These are phyloP conservation scores for Tritrichomonas musculus DNA, from an alignment of 208 protist species.

Conservation along the genomic window DNA sequence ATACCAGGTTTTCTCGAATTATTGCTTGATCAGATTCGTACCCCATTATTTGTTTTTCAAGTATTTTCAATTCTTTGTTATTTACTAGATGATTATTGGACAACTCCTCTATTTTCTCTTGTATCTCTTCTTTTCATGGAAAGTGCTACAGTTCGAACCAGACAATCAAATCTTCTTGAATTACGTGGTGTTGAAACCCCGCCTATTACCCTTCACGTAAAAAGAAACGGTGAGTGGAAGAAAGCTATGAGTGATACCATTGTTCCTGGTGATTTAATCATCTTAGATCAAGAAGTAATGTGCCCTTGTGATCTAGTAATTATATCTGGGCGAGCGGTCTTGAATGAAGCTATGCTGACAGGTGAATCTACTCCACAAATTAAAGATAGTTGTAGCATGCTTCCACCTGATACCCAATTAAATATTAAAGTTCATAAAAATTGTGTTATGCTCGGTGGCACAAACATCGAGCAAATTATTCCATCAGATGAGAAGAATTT, in stretches of 20 bases:
- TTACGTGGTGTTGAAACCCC: neutral
- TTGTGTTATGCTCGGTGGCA: neutral
- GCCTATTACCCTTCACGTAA: neutral
- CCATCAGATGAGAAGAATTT: neutral
- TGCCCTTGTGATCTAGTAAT: slow-evolving; percentile 71
- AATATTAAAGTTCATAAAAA: neutral
- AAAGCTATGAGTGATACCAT: neutral
- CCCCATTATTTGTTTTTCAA: slow-evolving; percentile 2
- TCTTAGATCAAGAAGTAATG: neutral
- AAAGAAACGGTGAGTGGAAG: neutral
- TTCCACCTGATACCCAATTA: neutral
- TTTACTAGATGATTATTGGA: neutral
- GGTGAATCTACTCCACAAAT: slow-evolving; percentile 57
- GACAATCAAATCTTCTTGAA: neutral
- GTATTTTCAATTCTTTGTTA: neutral
- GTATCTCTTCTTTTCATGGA: neutral
- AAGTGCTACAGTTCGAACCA: neutral
- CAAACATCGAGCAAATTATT: slow-evolving; percentile 13
- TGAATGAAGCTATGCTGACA: slow-evolving; percentile 55
- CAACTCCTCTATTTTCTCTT: neutral
- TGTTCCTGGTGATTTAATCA: neutral
- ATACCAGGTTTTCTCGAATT: neutral
- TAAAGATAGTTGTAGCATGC: neutral
- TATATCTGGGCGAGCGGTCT: slow-evolving; percentile 64
- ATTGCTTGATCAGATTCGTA: neutral